These are phyloP conservation scores for Tritrichomonas foetus DNA, from an alignment of 208 protist species.

Conservation along the genomic window DNA sequence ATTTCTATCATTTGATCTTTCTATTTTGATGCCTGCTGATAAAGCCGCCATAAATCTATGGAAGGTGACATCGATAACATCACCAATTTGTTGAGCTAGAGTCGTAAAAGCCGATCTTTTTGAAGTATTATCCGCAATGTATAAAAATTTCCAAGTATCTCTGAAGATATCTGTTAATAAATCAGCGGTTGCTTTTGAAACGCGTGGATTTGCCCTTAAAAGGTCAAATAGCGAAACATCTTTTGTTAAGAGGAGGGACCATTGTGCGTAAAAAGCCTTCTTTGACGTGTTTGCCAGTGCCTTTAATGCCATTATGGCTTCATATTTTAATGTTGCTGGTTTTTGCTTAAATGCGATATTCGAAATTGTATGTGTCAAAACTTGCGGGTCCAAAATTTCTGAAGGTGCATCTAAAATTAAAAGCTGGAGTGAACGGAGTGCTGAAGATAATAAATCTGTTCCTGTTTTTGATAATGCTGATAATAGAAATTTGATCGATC, in stretches of 20 bases:
- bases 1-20: too few relatives aligned
- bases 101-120: neutral
- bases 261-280: neutral
- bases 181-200: constrained; percentile 24
- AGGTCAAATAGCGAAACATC: neutral
- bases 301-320: constrained; percentile 25
- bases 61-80: neutral
- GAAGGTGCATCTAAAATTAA: neutral
- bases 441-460: neutral
- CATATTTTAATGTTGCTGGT: neutral
- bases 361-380: neutral
- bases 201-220: neutral
- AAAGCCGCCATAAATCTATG: neutral
- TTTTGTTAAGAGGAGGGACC: neutral
- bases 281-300: neutral
- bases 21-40: too few relatives aligned
- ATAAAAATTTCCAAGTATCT: neutral
- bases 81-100: neutral
- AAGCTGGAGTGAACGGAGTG: neutral
- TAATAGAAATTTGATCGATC: neutral
- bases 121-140: neutral
- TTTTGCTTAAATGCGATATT: neutral
- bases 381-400: neutral
- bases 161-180: neutral
- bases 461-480: neutral